These are phyloP conservation scores for Eucalyptus camaldulensis DNA, from an alignment of 345 rosid species.

Conservation along the genomic window DNA sequence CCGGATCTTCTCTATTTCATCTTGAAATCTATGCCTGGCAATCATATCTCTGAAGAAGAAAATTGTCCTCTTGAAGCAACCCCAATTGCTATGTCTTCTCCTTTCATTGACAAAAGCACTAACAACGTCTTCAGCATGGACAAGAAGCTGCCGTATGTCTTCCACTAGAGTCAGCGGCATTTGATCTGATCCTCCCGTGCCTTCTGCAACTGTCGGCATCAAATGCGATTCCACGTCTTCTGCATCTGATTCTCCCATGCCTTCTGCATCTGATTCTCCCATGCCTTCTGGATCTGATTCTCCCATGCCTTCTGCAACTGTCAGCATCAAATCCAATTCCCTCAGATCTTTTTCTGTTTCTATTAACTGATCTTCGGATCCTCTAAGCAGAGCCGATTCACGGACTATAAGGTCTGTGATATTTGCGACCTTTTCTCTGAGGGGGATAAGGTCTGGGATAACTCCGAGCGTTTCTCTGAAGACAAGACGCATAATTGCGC, in stretches of 20 bases:
- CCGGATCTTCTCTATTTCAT: neutral
- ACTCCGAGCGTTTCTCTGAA: neutral
- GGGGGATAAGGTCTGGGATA: accelerated
- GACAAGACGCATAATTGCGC: accelerated
- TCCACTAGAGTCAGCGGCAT: neutral
- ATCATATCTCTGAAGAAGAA: neutral
- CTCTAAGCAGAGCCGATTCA: neutral
- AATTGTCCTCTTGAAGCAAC: neutral
- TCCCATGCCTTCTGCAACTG: too few relatives aligned
- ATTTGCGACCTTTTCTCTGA: neutral
- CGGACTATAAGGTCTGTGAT: neutral
- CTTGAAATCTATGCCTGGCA: neutral
- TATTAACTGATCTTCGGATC: neutral
- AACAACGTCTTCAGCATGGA: neutral
- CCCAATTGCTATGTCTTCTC: neutral
- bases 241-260: too few relatives aligned
- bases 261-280: too few relatives aligned
- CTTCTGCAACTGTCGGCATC: neutral
- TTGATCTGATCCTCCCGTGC: neutral
- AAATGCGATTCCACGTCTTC: too few relatives aligned
- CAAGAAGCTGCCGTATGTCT: neutral
- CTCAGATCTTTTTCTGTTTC: neutral
- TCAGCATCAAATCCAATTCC: neutral
- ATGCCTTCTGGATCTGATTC: too few relatives aligned
- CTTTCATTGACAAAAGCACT: neutral